phyloP scores from a whole-genome alignment of 495 filamentous ascomycete species.

The Aspergillus mulundensis region DNA sequence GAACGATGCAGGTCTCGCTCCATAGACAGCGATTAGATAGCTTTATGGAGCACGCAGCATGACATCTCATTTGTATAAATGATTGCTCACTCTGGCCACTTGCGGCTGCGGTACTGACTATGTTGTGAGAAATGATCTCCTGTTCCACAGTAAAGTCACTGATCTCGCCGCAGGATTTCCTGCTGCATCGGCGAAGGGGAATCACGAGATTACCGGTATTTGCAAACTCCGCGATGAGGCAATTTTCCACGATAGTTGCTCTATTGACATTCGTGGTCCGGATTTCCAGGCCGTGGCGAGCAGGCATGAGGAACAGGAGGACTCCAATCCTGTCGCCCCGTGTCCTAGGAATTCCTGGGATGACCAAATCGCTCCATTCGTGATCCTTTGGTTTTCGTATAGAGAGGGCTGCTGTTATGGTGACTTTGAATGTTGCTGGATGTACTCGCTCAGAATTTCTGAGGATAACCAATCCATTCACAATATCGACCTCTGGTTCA shows the following conservation, averaged over 20 bases:
- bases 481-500: slow-evolving; percentile 20
- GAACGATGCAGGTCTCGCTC: slow-evolving; percentile 31
- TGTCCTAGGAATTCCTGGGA: slow-evolving; percentile 32
- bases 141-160: slow-evolving; percentile 33
- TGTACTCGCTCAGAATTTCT: slow-evolving; percentile 12
- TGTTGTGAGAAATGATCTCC: slow-evolving; percentile 20
- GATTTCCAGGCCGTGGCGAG: slow-evolving; percentile 28
- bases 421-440: slow-evolving; percentile 21
- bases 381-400: slow-evolving; percentile 19
- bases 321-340: slow-evolving; percentile 22
- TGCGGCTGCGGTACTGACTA: neutral
- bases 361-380: slow-evolving; percentile 29
- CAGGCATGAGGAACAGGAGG: slow-evolving; percentile 30
- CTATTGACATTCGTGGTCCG: slow-evolving; percentile 29
- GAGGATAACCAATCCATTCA: slow-evolving; percentile 22
- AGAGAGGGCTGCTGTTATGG: slow-evolving; percentile 16
- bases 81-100: neutral
- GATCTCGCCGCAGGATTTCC: slow-evolving; percentile 27
- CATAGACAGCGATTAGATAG: slow-evolving; percentile 31
- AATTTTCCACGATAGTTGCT: slow-evolving; percentile 27
- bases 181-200: slow-evolving; percentile 27
- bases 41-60: slow-evolving; percentile 31
- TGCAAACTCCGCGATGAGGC: slow-evolving; percentile 32
- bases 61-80: slow-evolving; percentile 18
- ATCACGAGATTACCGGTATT: slow-evolving; percentile 24